Evolutionary conservation across 768 basidiomycete species (phyloP), one percentile per base, ranked within the genome.

Genomic region (Sarcodon sp.): DNA sequence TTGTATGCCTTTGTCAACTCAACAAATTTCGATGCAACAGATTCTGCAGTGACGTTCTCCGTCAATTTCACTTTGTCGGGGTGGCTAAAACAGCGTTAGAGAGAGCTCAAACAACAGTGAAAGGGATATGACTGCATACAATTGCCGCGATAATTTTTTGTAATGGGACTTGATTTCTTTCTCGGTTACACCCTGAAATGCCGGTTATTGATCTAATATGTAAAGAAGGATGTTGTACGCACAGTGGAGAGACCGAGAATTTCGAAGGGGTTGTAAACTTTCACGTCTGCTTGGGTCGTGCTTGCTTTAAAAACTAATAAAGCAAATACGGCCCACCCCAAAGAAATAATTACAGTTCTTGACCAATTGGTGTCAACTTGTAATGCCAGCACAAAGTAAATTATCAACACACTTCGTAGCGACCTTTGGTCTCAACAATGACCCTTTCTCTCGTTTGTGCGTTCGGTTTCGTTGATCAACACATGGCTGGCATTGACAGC

Each of bases 1-100:
- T 99, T 99, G 69, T 99, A 99, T 3, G 96, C 96, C 63, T 98
- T 99, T 7, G 96, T 98, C 35, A 99, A 70, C 16, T 88, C 77
- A 16, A 98, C 88, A 63, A 96, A 99, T 50, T 79, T 79, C 47
- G 80, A 73, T 55, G 87, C 86, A 33, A 90, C 91, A 6, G 79
- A 75, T 59, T 97, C 94, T 35, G 83, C 70, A 0, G 93, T 97
- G 55, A 90, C 70, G 59, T 96, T 91, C 2, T 71, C 76, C 0
- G 80, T 74, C 8, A 86, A 76, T 59, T 79, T 83, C 52, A 93
- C 88, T 69, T 98, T 98, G 72, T 99, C 96, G 0, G 96, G 96
- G 62, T 98, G 96, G 63, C 93, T 98, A 21, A 44, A 43, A 27
- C 21, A 27, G 4, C 4, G 21, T 27, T 27, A 27, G 21, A 27